Base-by-base conservation (phyloP, 257 asterid species). In the Vinca minor region DNA sequence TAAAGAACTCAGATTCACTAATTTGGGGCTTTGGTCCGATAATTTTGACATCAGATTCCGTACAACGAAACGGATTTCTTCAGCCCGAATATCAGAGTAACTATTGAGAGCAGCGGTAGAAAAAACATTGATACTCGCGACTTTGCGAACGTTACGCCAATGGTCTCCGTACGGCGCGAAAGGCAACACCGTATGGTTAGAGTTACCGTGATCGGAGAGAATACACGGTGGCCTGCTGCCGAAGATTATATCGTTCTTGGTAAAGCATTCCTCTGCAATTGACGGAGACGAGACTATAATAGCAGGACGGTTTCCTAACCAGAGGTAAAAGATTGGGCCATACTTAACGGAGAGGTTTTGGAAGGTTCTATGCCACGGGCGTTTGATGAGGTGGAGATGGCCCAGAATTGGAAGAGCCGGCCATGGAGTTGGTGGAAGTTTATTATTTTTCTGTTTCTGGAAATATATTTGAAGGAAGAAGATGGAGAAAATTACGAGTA, bases 91-190 rank as follows among this genome's bases (percentile, higher is more conserved):
- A 5, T 42, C 65, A 0, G 82, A 70, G 1, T 80, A 70, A 69
- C 39, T 14, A 20, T 78, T 82, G 54, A 55, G 35, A 0, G 23
- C 20, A 29, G 17, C 14, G 0, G 76, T 14, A 14, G 91, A 87
- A n/a, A 85, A 12, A 48, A 85, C 50, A 58, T 85, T 84, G 0
- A 69, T 1, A 6, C 83, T 53, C 7, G 87, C 72, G 8, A 85
- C 74, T 38, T 77, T 80, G 10, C 94, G 73, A 0, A 87, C 77
- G 70, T 80, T 85, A 64, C 94, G 77, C 94, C 89, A 85, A 50
- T 73, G 86, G 44, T 81, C 86, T 13, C 92, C 91, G 54, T 87
- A 82, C 1, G 89, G 38, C 4, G 86, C 69, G 86, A 86, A 84
- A 0, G 64, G 70, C 1, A 87, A 67, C 49, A 77, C 67, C 3